Evolutionary conservation across 2,329 filamentous ascomycete species (phyloP), one percentile per base, ranked within the genome.

Genomic region (Ophiostoma himal-ulmi): DNA sequence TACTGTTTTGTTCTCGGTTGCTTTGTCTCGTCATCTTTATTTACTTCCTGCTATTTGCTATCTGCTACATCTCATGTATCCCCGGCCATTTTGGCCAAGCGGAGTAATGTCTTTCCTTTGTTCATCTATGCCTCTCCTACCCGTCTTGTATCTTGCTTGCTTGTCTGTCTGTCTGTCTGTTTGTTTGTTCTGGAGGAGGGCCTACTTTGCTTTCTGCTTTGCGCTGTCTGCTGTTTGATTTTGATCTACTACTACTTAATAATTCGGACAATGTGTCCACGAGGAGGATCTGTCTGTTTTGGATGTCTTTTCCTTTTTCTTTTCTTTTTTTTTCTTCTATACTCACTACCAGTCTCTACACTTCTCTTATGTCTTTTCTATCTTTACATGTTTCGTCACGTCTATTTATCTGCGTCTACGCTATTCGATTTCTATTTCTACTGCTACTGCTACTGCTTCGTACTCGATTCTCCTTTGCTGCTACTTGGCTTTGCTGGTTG

Each of bases 101-200:
- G 65, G 57, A 54, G 67, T 44, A 66, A 69, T 70, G 70, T 70
- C 70, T 73, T 69, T 68, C 69, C 67, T 69, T 52, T 39, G 30
- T 37, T 48, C 37, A 34, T 48, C 44, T 26, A 57, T 36, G 44
- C 14, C 36, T 30, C 1, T 26, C 10, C 22, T 26, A 26, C 11
- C 11, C 20, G 26, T 62, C 10, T 70, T 22, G 22, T 26, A 13
- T 57, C 5, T 34, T 34, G 57, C 36, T 8, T 67, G 5, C n/a
- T 44, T 41, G 34, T 41, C n/a, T 39, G 36, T 14, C 41, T 17
- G 36, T 37, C 36, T 37, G 36, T 44, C 10, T 54, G n/a, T 4
- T 57, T 57, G 22, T 10, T 54, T 26, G 20, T 57, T 57, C 20
- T 57, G 20, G 52, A 11, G 8, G 52, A 20, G n/a, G n/a, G 13